Base-by-base conservation (phyloP, 2,329 filamentous ascomycete species). In the Orbilia oligospora region DNA sequence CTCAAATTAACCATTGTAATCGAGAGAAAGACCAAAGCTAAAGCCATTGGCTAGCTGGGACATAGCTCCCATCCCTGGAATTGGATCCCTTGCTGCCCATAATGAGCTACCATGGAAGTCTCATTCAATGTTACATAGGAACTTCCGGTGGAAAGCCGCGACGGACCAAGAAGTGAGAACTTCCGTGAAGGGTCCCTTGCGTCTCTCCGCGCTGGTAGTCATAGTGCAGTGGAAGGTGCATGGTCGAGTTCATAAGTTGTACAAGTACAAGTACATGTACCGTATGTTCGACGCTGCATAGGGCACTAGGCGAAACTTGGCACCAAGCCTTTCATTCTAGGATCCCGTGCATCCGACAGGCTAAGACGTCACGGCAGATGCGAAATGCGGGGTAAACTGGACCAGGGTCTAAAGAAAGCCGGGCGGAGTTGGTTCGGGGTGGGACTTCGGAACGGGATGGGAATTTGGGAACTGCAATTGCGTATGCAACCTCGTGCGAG, bases 311-410 rank as follows among this genome's bases (percentile, higher is more conserved):
- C 67, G 58, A 77, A 71, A 71, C 75, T 78, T 72, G 75, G 75
- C 73, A 67, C 38, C 56, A 18, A 51, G 27, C 30, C 49, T 71
- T 68, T 44, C 61, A 67, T 68, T 72, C 36, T 71, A 53, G 68
- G 68, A 64, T 72, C 75, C 75, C 68, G 68, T 56, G 44, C 68
- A 78, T 69, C 75, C 68, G 75, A 68, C 68, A 69, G 53, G 41
- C 53, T 48, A 67, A 71, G 51, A 71, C 73, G 67, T 66, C 64
- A 71, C 58, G 33, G 51, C 66, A 71, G 51, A 64, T 69, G 53
- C 63, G 71, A 67, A 78, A 78, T 78, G 75, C 75, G 75, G 75
- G 75, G 75, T 78, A 78, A 58, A 63, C 30, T 36, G 33, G 27
- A 16, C 49, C 41, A 67, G 49, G 48, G 24, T 30, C 64, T 41